Conservation (phyloP, 495 filamentous ascomycete genomes). For the Hypoxylon cercidicola region DNA sequence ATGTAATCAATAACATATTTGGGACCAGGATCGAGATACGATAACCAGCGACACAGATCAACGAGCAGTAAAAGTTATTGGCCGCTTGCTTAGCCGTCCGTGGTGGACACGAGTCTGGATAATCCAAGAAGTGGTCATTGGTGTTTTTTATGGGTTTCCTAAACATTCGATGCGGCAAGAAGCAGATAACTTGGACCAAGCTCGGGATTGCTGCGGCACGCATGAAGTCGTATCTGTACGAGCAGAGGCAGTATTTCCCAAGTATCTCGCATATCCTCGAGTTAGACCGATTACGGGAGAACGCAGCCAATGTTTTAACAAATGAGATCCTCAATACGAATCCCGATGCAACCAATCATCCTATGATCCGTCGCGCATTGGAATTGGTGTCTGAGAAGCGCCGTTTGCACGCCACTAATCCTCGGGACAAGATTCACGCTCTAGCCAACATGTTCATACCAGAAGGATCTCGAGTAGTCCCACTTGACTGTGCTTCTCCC, state of each 20-base stretch:
- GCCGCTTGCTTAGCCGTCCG: neutral
- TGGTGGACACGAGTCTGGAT: conserved; percentile 22
- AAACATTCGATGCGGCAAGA: neutral
- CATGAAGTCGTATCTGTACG: conserved; percentile 1
- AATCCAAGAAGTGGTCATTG: conserved; percentile 17
- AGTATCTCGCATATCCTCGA: conserved; percentile 1
- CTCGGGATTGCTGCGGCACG: conserved; percentile 1
- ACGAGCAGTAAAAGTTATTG: neutral
- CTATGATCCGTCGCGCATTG: conserved; percentile 9
- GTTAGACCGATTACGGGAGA: neutral
- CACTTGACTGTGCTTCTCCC: neutral
- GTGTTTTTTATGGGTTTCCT: neutral
- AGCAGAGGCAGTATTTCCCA: conserved; percentile 1
- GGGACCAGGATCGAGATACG: neutral
- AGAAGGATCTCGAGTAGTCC: too few species aligned
- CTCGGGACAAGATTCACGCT: conserved; percentile 10
- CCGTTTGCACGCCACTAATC: neutral
- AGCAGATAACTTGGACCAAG: conserved; percentile 1
- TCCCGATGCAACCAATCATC: neutral
- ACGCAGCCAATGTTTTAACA: neutral
- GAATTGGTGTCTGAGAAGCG: conserved; percentile 11
- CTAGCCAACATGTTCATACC: neutral
- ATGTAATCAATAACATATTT: neutral
- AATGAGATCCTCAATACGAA: neutral
- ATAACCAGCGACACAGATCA: neutral